Evolutionary conservation across 2,329 filamentous ascomycete species (phyloP).

Genomic region (Talaromyces islandicus): DNA sequence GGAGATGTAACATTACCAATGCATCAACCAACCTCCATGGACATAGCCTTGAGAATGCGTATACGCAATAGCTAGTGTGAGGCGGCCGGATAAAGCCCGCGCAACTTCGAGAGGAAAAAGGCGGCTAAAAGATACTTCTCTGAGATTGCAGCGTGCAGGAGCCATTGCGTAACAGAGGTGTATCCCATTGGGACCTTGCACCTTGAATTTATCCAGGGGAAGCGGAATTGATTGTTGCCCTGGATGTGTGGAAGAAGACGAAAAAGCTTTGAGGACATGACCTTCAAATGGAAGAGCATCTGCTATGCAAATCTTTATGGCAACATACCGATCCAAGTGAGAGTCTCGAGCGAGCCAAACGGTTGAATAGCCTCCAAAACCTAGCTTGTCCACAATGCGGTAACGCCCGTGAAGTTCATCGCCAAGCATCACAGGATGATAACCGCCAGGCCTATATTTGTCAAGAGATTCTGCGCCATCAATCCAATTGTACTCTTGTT

Average conservation of each 20-base stretch:
- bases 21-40: slow-evolving; percentile 17
- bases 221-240: not conserved
- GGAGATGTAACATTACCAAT: not conserved
- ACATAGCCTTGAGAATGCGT: slow-evolving; percentile 21
- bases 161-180: slow-evolving; percentile 21
- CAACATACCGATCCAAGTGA: slow-evolving; percentile 19
- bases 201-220: slow-evolving; percentile 20
- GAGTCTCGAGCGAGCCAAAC: slow-evolving; percentile 37
- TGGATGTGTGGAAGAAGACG: not conserved
- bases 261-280: slow-evolving; percentile 14
- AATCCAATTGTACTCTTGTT: slow-evolving; percentile 21
- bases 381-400: slow-evolving; percentile 36
- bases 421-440: slow-evolving; percentile 29
- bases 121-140: slow-evolving; percentile 20
- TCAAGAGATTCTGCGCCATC: slow-evolving; percentile 25
- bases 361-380: slow-evolving; percentile 37
- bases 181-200: slow-evolving; percentile 22
- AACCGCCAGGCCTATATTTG: slow-evolving; percentile 25
- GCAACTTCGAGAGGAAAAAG: slow-evolving; percentile 24
- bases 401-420: slow-evolving; percentile 29
- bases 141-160: slow-evolving; percentile 21
- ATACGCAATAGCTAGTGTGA: slow-evolving; percentile 11
- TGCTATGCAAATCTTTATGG: slow-evolving; percentile 23
- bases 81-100: slow-evolving; percentile 17
- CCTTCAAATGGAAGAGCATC: slow-evolving; percentile 15